Base-by-base conservation (phyloP, 176 grass and related monocot species). In the Raddia distichophylla region DNA sequence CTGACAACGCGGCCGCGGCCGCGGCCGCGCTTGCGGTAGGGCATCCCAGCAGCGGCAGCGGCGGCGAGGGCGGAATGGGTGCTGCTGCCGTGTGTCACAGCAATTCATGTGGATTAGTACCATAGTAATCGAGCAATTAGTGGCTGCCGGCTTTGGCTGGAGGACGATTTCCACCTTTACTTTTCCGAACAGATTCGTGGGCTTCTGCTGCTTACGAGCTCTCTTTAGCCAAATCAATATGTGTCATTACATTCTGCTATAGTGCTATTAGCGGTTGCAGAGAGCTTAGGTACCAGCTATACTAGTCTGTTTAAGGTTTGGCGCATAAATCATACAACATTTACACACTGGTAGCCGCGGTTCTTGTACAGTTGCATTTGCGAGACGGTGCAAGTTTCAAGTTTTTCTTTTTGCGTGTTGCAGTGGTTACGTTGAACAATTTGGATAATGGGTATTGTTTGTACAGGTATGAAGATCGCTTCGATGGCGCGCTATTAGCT, bases 401-500 rank as follows among this genome's bases (percentile, higher is more conserved):
- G 8, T 3, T 64, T 17, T 62, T 48, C 53, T 10, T 65, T 60
- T 60, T 80, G 22, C 5, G 15, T 45, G 34, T 50, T 52, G 60
- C 10, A n/a, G 0, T 65, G 14, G 35, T 14, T 9, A 15, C 42
- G 56, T 64, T 64, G 3, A n/a, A n/a, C n/a, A n/a, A n/a, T n/a
- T n/a, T n/a, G n/a, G n/a, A n/a, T n/a, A n/a, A n/a, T n/a, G n/a
- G n/a, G n/a, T 2, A 10, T 80, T 77, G 13, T 40, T 40, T 69
- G 35, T 10, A 17, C 83, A 98, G 96, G 70, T 93, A 95, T n/a
- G 87, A 91, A 56, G 93, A 91, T 48, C 80, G 69, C 55, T 91
- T 98, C 84, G 93, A 98, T 46, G 93, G 96, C 0, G 89, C 93
- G 33, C 48, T 98, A 20, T 66, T 95, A 77, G 82, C 84, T 46